Evolutionary conservation across 129 eudicot genomes (phyloP).

Genomic region (Pulicaria dysenterica): DNA sequence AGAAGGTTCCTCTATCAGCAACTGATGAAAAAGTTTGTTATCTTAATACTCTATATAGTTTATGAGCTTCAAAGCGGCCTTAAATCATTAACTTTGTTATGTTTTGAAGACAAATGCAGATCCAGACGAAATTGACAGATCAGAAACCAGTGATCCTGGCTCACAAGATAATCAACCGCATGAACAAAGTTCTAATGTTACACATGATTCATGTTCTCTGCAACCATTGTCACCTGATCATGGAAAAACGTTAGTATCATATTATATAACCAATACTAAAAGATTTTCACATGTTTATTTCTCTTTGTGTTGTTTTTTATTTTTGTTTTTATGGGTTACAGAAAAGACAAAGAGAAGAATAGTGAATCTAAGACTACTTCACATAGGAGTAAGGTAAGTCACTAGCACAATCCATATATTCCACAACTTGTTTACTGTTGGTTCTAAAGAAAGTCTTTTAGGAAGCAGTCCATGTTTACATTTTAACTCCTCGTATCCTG

Average conservation of each 20-base stretch:
- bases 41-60: not conserved
- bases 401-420: constrained; percentile 1
- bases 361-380: constrained; percentile 40
- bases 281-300: too few relatives aligned
- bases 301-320: too few relatives aligned
- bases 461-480: too few relatives aligned
- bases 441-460: too few relatives aligned
- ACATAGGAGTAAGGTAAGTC: constrained; percentile 52
- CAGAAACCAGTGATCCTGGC: constrained; percentile 48
- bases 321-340: not conserved
- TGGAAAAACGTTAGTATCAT: constrained; percentile 43
- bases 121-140: constrained; percentile 45
- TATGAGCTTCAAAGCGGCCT: not conserved
- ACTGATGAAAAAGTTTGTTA: constrained; percentile 59
- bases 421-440: not conserved
- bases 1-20: constrained; percentile 48
- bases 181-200: constrained; percentile 30
- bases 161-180: constrained; percentile 49
- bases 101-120: constrained; percentile 59
- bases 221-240: constrained; percentile 27
- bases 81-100: constrained; percentile 34
- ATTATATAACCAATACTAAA: not conserved
- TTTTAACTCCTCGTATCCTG: too few relatives aligned
- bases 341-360: constrained; percentile 43
- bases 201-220: not conserved